A percentile compares a stretch with the other conserved stretches of the same genome.
These are phyloP conservation scores for Hymenoscyphus albidus DNA, from an alignment of 2,329 filamentous ascomycete species.

Conservation along the genomic window DNA sequence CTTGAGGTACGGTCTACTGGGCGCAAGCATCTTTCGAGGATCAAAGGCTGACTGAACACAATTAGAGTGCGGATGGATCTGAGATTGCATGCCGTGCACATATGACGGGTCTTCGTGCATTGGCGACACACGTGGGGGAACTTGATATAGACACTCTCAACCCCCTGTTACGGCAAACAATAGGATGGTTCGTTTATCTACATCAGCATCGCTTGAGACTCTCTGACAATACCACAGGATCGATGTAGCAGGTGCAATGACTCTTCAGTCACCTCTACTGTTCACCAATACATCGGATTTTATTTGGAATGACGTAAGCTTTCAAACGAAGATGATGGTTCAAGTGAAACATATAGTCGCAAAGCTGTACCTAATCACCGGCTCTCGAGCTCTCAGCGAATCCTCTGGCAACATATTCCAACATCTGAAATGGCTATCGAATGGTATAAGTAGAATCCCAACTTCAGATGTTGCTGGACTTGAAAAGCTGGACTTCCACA, in stretches of 20 bases:
- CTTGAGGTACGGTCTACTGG: not conserved
- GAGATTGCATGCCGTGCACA: not conserved
- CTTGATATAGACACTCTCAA: not conserved
- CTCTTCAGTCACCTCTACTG: not conserved
- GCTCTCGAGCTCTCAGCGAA: not conserved
- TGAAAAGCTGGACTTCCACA: not conserved
- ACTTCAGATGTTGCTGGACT: not conserved
- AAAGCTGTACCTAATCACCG: not conserved
- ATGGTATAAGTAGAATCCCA: not conserved
- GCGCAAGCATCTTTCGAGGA: not conserved
- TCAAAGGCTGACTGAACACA: not conserved
- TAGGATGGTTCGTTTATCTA: not conserved
- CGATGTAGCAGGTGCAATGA: not conserved
- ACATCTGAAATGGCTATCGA: not conserved
- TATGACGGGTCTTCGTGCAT: not conserved
- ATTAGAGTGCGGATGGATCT: conserved; percentile 3
- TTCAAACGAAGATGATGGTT: not conserved
- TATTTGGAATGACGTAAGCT: not conserved
- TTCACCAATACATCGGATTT: not conserved
- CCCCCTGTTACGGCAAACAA: not conserved
- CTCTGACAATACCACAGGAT: not conserved
- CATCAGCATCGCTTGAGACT: too few species aligned
- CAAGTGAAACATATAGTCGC: not conserved
- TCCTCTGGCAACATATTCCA: not conserved
- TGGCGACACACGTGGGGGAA: not conserved